These are phyloP conservation scores for Cephalotrichum gorgonifer DNA, from an alignment of 2,329 filamentous ascomycete species.

Conservation along the genomic window DNA sequence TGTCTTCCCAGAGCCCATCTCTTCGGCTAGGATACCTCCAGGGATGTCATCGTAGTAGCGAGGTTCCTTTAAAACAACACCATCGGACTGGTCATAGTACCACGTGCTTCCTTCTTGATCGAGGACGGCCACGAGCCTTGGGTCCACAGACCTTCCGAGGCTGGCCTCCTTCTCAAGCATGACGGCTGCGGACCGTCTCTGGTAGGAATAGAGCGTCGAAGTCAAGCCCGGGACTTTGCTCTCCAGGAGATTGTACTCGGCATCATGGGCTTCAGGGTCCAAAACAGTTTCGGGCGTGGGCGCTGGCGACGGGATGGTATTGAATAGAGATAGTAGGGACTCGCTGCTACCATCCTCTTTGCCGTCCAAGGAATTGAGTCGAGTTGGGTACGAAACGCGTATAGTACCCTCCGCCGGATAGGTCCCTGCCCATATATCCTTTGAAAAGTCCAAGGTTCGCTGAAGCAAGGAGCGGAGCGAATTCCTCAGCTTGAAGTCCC, in stretches of 20 bases:
- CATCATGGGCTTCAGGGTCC: constrained; percentile 38
- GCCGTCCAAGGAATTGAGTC: not conserved
- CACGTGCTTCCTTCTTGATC: constrained; percentile 54
- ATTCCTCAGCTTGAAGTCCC: constrained; percentile 29
- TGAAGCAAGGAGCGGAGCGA: constrained; percentile 37
- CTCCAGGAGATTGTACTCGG: constrained; percentile 45
- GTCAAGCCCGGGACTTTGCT: constrained; percentile 45
- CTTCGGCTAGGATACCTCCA: constrained; percentile 72
- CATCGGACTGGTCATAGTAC: constrained; percentile 60
- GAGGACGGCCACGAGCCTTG: constrained; percentile 50
- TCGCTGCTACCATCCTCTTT: not conserved
- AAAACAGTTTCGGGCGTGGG: constrained; percentile 39
- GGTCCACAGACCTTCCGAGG: constrained; percentile 57
- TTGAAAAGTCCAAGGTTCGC: constrained; percentile 43
- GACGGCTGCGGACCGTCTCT: constrained; percentile 65
- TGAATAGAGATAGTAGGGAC: constrained; percentile 58
- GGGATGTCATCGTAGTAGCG: constrained; percentile 61
- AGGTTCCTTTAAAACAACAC: constrained; percentile 53
- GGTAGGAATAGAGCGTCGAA: constrained; percentile 65
- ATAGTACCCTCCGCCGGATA: not conserved
- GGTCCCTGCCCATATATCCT: constrained; percentile 34
- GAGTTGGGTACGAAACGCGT: not conserved
- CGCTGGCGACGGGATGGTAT: constrained; percentile 57
- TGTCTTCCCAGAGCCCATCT: constrained; percentile 80
- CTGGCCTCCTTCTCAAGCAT: constrained; percentile 77